Conservation (phyloP, 306 rosid genomes). For the Mimosa bimucronata region DNA sequence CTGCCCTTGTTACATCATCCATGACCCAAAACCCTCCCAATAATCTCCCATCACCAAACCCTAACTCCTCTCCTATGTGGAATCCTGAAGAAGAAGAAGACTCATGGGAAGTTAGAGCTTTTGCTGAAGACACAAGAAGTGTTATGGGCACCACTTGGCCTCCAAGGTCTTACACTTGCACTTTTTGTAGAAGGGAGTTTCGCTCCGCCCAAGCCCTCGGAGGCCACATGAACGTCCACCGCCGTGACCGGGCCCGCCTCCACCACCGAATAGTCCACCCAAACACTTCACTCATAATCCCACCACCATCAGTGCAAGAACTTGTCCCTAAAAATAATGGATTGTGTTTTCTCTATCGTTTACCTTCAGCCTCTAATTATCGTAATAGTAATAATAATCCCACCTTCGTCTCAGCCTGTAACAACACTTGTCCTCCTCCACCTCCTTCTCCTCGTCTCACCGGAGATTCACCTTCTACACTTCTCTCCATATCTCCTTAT, state of each 20-base stretch:
- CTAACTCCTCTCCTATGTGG: slow-evolving; percentile 64
- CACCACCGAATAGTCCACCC: slow-evolving; percentile 46
- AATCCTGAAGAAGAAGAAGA: slow-evolving; percentile 77
- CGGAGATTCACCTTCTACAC: slow-evolving; percentile 54
- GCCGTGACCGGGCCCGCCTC: slow-evolving; percentile 96
- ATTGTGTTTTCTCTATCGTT: slow-evolving; percentile 69
- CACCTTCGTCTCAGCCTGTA: slow-evolving; percentile 1
- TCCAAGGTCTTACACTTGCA: slow-evolving; percentile 90
- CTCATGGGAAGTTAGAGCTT: slow-evolving; percentile 92
- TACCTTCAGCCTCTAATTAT: slow-evolving; percentile 67
- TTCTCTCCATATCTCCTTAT: slow-evolving; percentile 61
- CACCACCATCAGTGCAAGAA: slow-evolving; percentile 48
- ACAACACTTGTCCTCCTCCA: too few species aligned
- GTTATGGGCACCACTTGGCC: slow-evolving; percentile 92
- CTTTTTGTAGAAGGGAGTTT: slow-evolving; percentile 82
- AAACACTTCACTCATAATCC: slow-evolving; percentile 53
- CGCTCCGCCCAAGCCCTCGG: slow-evolving; percentile 96
- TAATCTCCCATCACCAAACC: slow-evolving; percentile 43
- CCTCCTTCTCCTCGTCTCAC: too few species aligned
- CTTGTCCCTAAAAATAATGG: slow-evolving; percentile 58
- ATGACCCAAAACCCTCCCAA: slow-evolving; percentile 54
- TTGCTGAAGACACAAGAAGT: slow-evolving; percentile 85
- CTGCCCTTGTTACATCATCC: slow-evolving; percentile 56
- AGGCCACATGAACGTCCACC: slow-evolving; percentile 99
- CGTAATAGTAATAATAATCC: slow-evolving; percentile 1